Evolutionary conservation across 2,329 filamentous ascomycete species (phyloP).

Genomic region (Elsinoe fawcettii): DNA sequence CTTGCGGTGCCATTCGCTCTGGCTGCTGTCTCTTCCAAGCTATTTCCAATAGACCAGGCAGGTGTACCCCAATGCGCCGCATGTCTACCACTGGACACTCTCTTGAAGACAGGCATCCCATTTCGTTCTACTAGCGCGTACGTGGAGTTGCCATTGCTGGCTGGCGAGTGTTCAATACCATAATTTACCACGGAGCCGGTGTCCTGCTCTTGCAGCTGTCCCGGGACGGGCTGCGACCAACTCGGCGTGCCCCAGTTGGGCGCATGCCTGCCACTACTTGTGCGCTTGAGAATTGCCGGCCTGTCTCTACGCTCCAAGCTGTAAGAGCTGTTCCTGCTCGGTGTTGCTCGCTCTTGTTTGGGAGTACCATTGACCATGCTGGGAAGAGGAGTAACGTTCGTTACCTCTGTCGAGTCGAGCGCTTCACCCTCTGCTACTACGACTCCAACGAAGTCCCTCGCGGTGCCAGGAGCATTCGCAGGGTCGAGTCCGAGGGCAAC

Average conservation of each 20-base stretch:
- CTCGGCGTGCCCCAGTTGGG: background rate
- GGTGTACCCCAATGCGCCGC: background rate
- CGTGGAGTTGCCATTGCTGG: background rate
- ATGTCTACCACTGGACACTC: background rate
- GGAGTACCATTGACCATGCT: background rate
- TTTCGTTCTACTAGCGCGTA: background rate
- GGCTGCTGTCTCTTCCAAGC: background rate
- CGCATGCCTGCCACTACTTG: conserved; percentile 3
- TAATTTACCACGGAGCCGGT: background rate
- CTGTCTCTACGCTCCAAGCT: background rate
- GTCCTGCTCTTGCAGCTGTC: background rate
- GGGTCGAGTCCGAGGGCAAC: background rate
- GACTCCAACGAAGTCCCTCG: background rate
- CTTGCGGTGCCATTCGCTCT: background rate
- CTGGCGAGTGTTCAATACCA: background rate
- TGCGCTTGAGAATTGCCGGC: background rate
- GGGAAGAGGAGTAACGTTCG: background rate
- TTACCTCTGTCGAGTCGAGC: background rate
- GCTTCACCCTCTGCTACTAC: background rate
- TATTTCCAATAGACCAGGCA: background rate
- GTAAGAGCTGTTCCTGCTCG: background rate
- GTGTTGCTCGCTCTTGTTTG: background rate
- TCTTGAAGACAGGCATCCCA: conserved; percentile 3
- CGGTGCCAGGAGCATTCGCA: background rate
- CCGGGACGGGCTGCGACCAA: background rate